phyloP scores from a whole-genome alignment of 495 filamentous ascomycete species.

The Penicillium ucsense region DNA sequence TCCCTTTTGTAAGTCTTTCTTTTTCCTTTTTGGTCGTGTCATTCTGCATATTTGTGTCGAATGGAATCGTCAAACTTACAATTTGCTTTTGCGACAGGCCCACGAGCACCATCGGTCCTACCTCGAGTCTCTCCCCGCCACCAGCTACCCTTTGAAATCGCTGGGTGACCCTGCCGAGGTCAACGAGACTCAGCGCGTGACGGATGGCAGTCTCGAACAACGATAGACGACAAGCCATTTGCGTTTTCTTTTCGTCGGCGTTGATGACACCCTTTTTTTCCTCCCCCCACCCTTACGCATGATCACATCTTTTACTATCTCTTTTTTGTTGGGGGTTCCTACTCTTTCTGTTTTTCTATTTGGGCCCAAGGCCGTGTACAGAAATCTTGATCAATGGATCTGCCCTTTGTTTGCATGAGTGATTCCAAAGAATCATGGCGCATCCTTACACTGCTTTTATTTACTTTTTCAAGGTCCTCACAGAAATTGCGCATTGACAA shows the following conservation, averaged over 20 bases:
- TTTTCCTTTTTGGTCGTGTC: not conserved
- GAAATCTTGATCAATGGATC: conserved; percentile 25
- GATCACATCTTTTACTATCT: too few species aligned
- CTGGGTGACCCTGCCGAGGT: conserved; percentile 41
- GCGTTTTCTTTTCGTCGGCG: conserved; percentile 30
- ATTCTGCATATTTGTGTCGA: not conserved
- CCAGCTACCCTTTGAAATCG: conserved; percentile 64
- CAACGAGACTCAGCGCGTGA: conserved; percentile 45
- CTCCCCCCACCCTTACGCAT: too few species aligned
- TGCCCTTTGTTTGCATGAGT: conserved; percentile 4
- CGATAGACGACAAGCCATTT: conserved; percentile 31
- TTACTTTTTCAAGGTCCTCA: too few species aligned
- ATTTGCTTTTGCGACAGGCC: conserved; percentile 42
- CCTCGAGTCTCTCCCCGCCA: conserved; percentile 67
- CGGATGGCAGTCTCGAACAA: conserved; percentile 42
- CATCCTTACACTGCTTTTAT: too few species aligned
- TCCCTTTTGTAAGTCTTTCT: conserved; percentile 69
- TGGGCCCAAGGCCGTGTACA: conserved; percentile 26
- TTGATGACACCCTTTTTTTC: conserved; percentile 22
- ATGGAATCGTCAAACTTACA: too few species aligned
- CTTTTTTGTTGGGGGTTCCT: too few species aligned
- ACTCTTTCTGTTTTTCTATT: conserved; percentile 17
- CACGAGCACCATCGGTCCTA: conserved; percentile 76
- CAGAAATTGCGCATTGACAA: too few species aligned
- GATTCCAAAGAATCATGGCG: too few species aligned